Conservation (phyloP, 352 stramenopile species). For the Phytophthora nicotianae region DNA sequence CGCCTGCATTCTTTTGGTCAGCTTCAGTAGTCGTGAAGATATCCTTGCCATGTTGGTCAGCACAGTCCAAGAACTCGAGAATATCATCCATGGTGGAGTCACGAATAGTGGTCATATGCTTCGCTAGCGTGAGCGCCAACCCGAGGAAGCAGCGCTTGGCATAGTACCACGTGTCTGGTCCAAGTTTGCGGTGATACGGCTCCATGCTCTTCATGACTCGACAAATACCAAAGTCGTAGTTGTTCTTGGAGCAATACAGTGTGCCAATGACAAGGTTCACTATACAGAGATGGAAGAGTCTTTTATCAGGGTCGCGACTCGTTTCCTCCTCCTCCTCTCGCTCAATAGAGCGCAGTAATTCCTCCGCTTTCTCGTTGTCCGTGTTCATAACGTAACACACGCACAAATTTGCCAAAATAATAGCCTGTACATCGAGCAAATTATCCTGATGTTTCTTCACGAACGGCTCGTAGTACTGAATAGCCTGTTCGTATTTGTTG, state of each 20-base stretch:
- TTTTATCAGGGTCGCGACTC: constrained; percentile 88
- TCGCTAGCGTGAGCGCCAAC: constrained; percentile 92
- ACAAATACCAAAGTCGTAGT: constrained; percentile 97
- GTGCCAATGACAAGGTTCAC: constrained; percentile 98
- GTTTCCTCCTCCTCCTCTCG: constrained; percentile 93
- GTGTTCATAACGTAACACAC: constrained; percentile 98
- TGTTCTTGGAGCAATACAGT: constrained; percentile 98
- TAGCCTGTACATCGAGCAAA: constrained; percentile 94
- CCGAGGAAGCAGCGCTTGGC: constrained; percentile 96
- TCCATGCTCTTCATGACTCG: constrained; percentile 95
- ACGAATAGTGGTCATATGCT: constrained; percentile 95
- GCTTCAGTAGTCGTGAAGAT: constrained; percentile 87
- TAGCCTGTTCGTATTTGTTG: constrained; percentile 88
- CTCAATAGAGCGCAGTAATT: constrained; percentile 95
- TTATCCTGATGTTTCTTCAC: constrained; percentile 92
- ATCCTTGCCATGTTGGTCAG: constrained; percentile 91
- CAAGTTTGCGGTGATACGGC: constrained; percentile 96
- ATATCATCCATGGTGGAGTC: constrained; percentile 95
- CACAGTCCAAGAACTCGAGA: constrained; percentile 92
- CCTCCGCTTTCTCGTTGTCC: constrained; percentile 96
- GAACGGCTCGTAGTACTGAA: constrained; percentile 96
- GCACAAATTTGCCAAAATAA: constrained; percentile 97
- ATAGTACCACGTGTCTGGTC: constrained; percentile 96
- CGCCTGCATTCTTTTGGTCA: constrained; percentile 30
- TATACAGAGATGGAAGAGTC: constrained; percentile 96